Base-by-base conservation (phyloP, 768 basidiomycete genomes). In the Guyanaporus albipodus region DNA sequence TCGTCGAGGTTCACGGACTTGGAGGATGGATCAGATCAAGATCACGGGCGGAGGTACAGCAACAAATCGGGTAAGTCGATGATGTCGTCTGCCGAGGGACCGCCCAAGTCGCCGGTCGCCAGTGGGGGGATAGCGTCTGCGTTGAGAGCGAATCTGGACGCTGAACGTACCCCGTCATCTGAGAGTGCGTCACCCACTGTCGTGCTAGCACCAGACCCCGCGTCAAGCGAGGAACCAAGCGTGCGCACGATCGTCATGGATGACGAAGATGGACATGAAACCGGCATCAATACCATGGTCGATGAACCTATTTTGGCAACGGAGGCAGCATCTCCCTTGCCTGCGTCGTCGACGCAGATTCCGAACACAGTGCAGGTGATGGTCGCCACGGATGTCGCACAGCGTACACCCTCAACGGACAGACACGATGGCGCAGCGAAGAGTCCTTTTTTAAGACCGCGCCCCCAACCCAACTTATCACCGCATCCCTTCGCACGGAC, bases 401-500 rank as follows among this genome's bases (percentile, higher is more conserved):
- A 44, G 48, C 14, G 22, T 32, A 11, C 50, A 37, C 33, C 28
- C 21, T 27, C 40, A 32, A 18, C 37, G 19, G 41, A 43, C 17
- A 37, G 27, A 37, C 18, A 36, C 15, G 38, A 57, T 41, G 38
- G 52, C 31, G 36, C 38, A 8, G 47, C 53, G 34, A 46, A 53
- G 50, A 44, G 44, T 19, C 18, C 53, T 53, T 61, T 62, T 51
- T 57, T 64, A 54, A 59, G 64, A 10, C 52, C 48, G 34, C 70
- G 61, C 8, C 63, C 54, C 24, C 49, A 38, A 40, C 50, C 50
- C 47, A 53, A 35, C 32, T 12, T 17, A 24, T 37, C 50, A 6
- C 46, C 58, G 3, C 63, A 64, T 29, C 59, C 63, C 2, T 61
- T 68, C 39, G 38, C 53, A 10, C 68, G 74, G 19, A 63, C 68